A percentile compares a stretch with the other conserved stretches of the same genome.
phyloP scores from a whole-genome alignment of 495 filamentous ascomycete genomes.

The Apodospora peruviana region DNA sequence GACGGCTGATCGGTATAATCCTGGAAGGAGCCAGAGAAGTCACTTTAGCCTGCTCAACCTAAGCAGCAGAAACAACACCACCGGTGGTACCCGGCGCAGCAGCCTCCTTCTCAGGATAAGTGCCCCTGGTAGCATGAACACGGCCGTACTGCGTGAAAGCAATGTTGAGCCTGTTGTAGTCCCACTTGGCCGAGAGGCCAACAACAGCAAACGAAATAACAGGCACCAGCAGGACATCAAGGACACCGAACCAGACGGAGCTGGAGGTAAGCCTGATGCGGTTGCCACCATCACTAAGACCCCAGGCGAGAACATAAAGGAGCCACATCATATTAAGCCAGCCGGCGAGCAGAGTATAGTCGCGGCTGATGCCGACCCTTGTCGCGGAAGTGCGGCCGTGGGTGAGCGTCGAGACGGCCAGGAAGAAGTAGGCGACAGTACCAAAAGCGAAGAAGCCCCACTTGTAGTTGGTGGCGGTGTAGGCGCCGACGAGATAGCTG shows the following conservation, averaged over 20 bases:
- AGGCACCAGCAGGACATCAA: constrained; percentile 36
- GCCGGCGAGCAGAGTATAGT: constrained; percentile 35
- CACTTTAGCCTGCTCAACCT: no score
- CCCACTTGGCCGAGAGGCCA: constrained; percentile 38
- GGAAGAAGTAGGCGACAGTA: constrained; percentile 28
- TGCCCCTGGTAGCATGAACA: constrained; percentile 29
- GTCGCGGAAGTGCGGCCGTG: constrained; percentile 22
- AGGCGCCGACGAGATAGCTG: constrained; percentile 37
- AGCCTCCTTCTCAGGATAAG: constrained; percentile 40
- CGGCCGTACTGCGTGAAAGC: constrained; percentile 52
- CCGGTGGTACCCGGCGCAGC: neutral
- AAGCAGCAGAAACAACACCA: no score
- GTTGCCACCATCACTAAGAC: constrained; percentile 44
- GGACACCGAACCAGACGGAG: constrained; percentile 43
- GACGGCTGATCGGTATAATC: no score
- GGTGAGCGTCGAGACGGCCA: constrained; percentile 27
- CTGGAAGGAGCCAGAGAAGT: no score
- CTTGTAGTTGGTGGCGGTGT: constrained; percentile 41
- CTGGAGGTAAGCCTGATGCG: constrained; percentile 31
- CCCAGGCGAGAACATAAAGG: constrained; percentile 44
- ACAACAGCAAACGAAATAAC: constrained; percentile 30
- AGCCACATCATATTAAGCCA: constrained; percentile 45
- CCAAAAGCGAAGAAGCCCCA: constrained; percentile 48
- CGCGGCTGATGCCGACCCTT: constrained; percentile 30
- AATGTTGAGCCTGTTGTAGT: constrained; percentile 41